Percentiles rank a stretch among this genome's conserved stretches.
phyloP scores from a whole-genome alignment of 164 flowering plant species.

The Liriodendron chinense region DNA sequence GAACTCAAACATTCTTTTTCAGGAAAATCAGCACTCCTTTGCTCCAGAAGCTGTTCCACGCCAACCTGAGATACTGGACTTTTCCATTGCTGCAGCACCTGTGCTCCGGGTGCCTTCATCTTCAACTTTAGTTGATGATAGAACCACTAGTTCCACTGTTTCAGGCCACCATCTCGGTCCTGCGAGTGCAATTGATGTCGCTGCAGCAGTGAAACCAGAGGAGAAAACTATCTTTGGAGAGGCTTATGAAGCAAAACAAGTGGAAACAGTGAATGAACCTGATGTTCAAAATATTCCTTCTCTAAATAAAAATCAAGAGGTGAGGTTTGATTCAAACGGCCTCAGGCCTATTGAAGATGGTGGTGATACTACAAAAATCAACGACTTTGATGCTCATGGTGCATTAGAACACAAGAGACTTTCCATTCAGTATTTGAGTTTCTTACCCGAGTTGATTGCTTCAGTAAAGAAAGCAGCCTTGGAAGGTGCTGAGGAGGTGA shows the following conservation, averaged over 20 bases:
- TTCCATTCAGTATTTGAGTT: conserved; percentile 36
- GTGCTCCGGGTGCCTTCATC: conserved; percentile 21
- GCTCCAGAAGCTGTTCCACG: conserved; percentile 28
- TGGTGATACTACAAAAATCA: conserved; percentile 23
- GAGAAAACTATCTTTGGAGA: conserved; percentile 22
- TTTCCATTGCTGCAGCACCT: conserved; percentile 22
- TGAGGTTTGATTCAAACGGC: conserved; percentile 19
- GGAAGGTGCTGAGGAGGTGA: conserved; percentile 56
- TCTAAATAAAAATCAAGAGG: conserved; percentile 14
- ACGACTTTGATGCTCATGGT: conserved; percentile 19
- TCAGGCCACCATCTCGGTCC: conserved; percentile 17
- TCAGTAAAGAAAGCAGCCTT: conserved; percentile 60
- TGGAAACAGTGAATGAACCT: conserved; percentile 16
- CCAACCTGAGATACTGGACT: conserved; percentile 24
- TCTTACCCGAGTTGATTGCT: conserved; percentile 73
- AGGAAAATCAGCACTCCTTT: conserved; percentile 27
- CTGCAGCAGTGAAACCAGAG: conserved; percentile 20
- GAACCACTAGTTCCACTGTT: conserved; percentile 18
- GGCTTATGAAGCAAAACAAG: conserved; percentile 15
- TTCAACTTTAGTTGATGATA: conserved; percentile 21
- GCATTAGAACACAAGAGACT: conserved; percentile 26
- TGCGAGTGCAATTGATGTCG: conserved; percentile 11
- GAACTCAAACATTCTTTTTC: conserved; percentile 27
- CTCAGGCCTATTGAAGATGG: conserved; percentile 20
- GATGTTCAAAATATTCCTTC: conserved; percentile 16